A percentile compares a stretch with the other conserved stretches of the same genome.
These are phyloP conservation scores for Blastobotrys indianensis DNA, from an alignment of 1,139 yeast genomes.

Conservation along the genomic window DNA sequence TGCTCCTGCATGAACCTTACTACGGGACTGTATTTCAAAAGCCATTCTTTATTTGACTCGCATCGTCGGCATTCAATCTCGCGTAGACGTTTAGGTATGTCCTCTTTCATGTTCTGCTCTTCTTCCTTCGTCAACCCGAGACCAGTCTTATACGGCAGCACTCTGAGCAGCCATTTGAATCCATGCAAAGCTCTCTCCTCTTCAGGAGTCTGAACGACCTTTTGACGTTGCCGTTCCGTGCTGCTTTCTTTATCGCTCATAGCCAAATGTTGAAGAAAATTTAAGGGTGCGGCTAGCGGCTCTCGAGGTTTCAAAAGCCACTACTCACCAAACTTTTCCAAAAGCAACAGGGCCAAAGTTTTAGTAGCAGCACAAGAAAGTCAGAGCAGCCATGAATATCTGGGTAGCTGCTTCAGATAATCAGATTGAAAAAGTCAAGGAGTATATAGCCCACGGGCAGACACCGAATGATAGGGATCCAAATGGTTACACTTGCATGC, in stretches of 20 bases:
- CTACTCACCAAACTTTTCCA: background rate
- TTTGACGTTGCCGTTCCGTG: no score
- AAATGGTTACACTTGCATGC: slow-evolving; percentile 92
- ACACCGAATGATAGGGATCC: slow-evolving; percentile 75
- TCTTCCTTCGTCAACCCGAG: slow-evolving; percentile 54
- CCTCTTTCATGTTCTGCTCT: slow-evolving; percentile 52
- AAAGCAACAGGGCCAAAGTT: background rate
- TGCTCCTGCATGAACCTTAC: slow-evolving; percentile 86
- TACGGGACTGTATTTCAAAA: slow-evolving; percentile 66
- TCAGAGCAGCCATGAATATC: slow-evolving; percentile 54
- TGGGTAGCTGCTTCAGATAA: slow-evolving; percentile 97
- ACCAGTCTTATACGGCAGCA: slow-evolving; percentile 68
- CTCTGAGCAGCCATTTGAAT: slow-evolving; percentile 79
- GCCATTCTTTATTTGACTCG: slow-evolving; percentile 71
- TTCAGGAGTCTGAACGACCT: slow-evolving; percentile 1
- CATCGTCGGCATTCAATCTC: slow-evolving; percentile 61
- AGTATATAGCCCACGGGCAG: slow-evolving; percentile 46
- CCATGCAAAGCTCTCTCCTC: slow-evolving; percentile 12
- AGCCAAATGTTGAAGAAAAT: background rate
- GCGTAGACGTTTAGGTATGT: slow-evolving; percentile 35
- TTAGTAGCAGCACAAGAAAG: background rate
- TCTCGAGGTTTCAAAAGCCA: no score
- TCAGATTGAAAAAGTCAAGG: slow-evolving; percentile 52
- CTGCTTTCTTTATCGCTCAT: no score
- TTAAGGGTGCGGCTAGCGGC: slow-evolving; percentile 3